phyloP scores from a whole-genome alignment of 2,329 filamentous ascomycete genomes.

The Ramularia collo-cygni region DNA sequence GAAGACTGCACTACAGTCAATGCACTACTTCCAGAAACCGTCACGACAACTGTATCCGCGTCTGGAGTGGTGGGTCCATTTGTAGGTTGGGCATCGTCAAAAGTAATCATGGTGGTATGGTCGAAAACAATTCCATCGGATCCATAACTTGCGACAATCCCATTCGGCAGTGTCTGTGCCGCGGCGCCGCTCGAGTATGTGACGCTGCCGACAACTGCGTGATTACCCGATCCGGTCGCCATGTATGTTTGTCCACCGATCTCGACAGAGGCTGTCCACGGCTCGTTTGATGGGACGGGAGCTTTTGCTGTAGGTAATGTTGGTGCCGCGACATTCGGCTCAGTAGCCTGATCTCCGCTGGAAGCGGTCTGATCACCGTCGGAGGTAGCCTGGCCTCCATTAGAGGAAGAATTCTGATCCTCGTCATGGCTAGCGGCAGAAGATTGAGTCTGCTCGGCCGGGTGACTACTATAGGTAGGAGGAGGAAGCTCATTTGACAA shows the following conservation, averaged over 20 bases:
- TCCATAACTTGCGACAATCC: slow-evolving; percentile 13
- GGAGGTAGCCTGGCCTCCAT: no score
- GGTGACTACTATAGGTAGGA: no score
- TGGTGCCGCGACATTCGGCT: no score
- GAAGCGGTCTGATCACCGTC: no score
- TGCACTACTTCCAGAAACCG: slow-evolving; percentile 4
- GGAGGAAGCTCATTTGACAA: slow-evolving; percentile 6
- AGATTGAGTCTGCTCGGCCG: no score
- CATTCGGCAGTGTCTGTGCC: slow-evolving; percentile 13
- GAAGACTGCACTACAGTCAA: slow-evolving; percentile 10
- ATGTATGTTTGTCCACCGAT: slow-evolving; percentile 11
- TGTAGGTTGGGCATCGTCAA: slow-evolving; percentile 1
- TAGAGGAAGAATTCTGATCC: no score
- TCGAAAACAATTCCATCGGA: slow-evolving; percentile 12
- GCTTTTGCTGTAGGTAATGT: background rate
- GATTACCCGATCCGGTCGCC: slow-evolving; percentile 10
- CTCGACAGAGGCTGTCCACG: slow-evolving; percentile 10
- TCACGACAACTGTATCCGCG: slow-evolving; percentile 7
- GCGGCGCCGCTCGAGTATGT: slow-evolving; percentile 14
- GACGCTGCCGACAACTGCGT: slow-evolving; percentile 13
- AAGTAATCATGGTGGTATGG: slow-evolving; percentile 4
- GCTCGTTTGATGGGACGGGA: slow-evolving; percentile 12
- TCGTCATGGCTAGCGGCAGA: no score
- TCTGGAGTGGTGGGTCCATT: background rate
- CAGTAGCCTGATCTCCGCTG: no score